Evolutionary conservation across 31 red algal genomes (phyloP).

Genomic region (Odonthalia washingtoniensis): DNA sequence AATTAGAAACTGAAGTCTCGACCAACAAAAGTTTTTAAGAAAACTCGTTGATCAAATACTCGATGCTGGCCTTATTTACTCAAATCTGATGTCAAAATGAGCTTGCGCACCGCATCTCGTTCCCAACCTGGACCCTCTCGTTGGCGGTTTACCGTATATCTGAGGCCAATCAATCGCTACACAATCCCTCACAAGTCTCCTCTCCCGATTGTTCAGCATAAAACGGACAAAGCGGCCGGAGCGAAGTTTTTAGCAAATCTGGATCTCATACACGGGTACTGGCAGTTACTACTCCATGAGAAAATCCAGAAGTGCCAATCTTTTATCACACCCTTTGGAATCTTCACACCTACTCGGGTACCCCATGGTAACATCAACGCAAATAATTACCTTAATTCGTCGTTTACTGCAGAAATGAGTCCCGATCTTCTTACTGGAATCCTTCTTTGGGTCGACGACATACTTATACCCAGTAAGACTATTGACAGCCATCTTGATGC

Average conservation of each 20-base stretch:
- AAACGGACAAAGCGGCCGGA: neutral
- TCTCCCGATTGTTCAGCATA: neutral
- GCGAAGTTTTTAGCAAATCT: neutral
- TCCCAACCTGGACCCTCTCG: neutral
- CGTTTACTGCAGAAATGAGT: neutral
- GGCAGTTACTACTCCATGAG: slow-evolving; percentile 22
- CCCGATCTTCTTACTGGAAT: neutral
- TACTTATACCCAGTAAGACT: too few species aligned
- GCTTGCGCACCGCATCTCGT: neutral
- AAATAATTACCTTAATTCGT: neutral
- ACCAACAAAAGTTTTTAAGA: neutral
- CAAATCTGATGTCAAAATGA: slow-evolving; percentile 10
- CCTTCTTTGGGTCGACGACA: neutral
- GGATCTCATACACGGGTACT: slow-evolving; percentile 12
- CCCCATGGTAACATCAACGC: slow-evolving; percentile 37
- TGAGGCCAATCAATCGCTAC: slow-evolving; percentile 1
- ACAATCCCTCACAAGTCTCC: neutral
- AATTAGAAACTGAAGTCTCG: neutral
- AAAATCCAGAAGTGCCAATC: slow-evolving; percentile 33
- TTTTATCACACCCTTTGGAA: slow-evolving; percentile 6
- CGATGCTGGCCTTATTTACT: slow-evolving; percentile 8
- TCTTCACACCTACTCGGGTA: slow-evolving; percentile 23
- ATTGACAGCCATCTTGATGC: too few species aligned
- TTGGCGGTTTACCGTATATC: slow-evolving; percentile 9
- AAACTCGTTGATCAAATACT: slow-evolving; percentile 13